phyloP scores from a whole-genome alignment of 2,329 filamentous ascomycete species.

The Phyllachora maydis region DNA sequence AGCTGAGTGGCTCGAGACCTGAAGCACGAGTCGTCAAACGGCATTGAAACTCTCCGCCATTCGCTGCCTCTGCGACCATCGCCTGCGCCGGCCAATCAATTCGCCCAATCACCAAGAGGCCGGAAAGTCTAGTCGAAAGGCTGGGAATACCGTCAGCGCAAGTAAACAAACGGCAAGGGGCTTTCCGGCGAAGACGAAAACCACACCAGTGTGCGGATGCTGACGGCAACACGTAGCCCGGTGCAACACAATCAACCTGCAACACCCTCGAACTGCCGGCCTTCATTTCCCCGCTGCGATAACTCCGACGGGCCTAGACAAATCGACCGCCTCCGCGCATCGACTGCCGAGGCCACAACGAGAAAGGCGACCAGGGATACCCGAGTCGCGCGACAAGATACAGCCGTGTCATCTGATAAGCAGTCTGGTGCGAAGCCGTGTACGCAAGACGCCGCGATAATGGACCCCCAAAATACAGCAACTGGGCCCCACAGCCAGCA shows the following conservation, averaged over 20 bases:
- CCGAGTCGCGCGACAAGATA: constrained; percentile 1
- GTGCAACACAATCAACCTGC: background rate
- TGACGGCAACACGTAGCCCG: background rate
- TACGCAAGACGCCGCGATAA: constrained; percentile 11
- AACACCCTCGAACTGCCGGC: background rate
- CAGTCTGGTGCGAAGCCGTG: constrained; percentile 1
- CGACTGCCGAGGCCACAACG: constrained; percentile 4
- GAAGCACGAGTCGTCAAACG: constrained; percentile 8
- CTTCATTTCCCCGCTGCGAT: background rate
- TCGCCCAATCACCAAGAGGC: constrained; percentile 10
- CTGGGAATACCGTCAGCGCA: constrained; percentile 5
- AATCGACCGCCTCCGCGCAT: background rate
- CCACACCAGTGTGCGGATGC: background rate
- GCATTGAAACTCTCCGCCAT: constrained; percentile 10
- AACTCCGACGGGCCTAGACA: background rate
- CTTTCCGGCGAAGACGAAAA: background rate
- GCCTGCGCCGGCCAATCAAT: constrained; percentile 10
- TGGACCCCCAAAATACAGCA: constrained; percentile 33
- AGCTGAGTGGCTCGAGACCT: constrained; percentile 11
- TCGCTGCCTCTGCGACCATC: constrained; percentile 8
- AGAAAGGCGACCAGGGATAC: constrained; percentile 8
- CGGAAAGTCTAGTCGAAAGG: constrained; percentile 2
- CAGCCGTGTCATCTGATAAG: too few species aligned
- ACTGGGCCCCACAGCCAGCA: constrained; percentile 30
- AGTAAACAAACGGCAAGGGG: constrained; percentile 8